A percentile compares a stretch with the other conserved stretches of the same genome.
Conservation (phyloP, 2,329 filamentous ascomycete species). For the Onygenales sp. region DNA sequence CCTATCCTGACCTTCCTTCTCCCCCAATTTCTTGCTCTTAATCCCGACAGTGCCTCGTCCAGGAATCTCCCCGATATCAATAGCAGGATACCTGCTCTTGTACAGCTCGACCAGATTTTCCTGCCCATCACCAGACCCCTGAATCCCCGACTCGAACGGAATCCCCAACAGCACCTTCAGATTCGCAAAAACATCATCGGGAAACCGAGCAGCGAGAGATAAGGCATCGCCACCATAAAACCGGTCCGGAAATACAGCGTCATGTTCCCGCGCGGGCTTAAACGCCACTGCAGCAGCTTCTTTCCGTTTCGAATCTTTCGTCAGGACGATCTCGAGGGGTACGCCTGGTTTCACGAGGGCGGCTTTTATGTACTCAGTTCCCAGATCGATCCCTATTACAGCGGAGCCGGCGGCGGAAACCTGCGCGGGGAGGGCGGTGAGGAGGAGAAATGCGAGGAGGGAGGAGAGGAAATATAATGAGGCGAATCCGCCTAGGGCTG, state of each 20-base stretch:
- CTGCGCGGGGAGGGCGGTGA: conserved; percentile 45
- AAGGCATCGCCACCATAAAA: conserved; percentile 87
- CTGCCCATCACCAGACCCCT: conserved; percentile 28
- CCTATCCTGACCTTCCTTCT: conserved; percentile 52
- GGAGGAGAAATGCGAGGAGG: conserved; percentile 41
- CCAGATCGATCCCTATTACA: conserved; percentile 85
- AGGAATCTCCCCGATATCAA: conserved; percentile 52
- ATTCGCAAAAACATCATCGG: conserved; percentile 89
- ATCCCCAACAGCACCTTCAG: conserved; percentile 85
- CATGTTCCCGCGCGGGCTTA: conserved; percentile 66
- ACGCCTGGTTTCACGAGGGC: conserved; percentile 92
- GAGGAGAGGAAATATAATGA: conserved; percentile 27
- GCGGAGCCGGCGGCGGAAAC: conserved; percentile 58
- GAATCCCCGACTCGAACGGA: conserved; percentile 37
- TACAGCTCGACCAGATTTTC: conserved; percentile 58
- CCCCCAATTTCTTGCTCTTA: conserved; percentile 60
- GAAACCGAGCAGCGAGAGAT: conserved; percentile 76
- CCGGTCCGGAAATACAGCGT: conserved; percentile 70
- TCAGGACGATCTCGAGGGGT: conserved; percentile 93
- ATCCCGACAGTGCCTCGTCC: conserved; percentile 66
- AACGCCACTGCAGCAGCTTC: conserved; percentile 86
- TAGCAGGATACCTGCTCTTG: conserved; percentile 63
- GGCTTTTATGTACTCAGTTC: conserved; percentile 95
- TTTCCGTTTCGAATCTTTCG: conserved; percentile 95
- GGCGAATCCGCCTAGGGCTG: conserved; percentile 13